A percentile compares a stretch with the other conserved stretches of the same genome.
These are phyloP conservation scores for Mycena alexandri DNA, from an alignment of 768 basidiomycete genomes.

Conservation along the genomic window DNA sequence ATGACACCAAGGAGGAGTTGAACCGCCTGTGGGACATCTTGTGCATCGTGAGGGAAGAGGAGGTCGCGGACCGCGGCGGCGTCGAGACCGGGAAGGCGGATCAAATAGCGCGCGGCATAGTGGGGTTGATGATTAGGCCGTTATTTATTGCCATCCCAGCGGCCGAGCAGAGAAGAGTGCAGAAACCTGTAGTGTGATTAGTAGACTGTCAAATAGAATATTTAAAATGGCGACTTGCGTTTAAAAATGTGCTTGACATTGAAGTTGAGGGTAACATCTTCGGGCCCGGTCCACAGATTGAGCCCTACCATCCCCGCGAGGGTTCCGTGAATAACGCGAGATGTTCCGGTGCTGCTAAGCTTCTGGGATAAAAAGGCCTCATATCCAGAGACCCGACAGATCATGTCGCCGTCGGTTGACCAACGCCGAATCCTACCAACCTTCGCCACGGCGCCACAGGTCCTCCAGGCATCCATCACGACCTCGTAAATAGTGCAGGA, in stretches of 20 bases:
- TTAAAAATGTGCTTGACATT: constrained; percentile 39
- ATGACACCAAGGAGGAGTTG: not conserved
- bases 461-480: constrained; percentile 10
- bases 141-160: constrained; percentile 14
- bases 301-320: constrained; percentile 33
- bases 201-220: not conserved
- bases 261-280: constrained; percentile 34
- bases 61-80: too few species aligned
- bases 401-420: constrained; percentile 37
- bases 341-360: constrained; percentile 8
- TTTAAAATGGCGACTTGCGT: constrained; percentile 12
- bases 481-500: constrained; percentile 10
- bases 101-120: constrained; percentile 32
- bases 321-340: constrained; percentile 17
- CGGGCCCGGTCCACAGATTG: constrained; percentile 29
- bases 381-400: constrained; percentile 23
- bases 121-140: constrained; percentile 36
- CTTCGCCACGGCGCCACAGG: not conserved
- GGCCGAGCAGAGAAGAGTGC: constrained; percentile 18
- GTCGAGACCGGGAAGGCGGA: too few species aligned
- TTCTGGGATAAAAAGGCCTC: constrained; percentile 9
- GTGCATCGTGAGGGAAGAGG: too few species aligned
- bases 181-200: constrained; percentile 21
- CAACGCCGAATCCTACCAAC: constrained; percentile 36
- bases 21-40: not conserved